A percentile compares a stretch with the other conserved stretches of the same genome.
Conservation (phyloP, 2,329 filamentous ascomycete species). For the Dryadomyces sulphureus region DNA sequence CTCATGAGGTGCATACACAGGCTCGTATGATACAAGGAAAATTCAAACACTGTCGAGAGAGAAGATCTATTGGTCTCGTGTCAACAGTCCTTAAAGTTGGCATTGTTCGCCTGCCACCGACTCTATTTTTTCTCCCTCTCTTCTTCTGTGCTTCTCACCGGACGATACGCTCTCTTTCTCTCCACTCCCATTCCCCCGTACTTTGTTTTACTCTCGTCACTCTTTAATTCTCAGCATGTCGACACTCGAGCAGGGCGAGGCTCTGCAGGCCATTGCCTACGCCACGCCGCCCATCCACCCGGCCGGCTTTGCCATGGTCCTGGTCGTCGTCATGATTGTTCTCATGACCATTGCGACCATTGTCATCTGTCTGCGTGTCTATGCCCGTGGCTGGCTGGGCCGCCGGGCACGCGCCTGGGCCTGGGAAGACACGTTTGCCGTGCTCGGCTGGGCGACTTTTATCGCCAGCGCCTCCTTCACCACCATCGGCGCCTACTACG, state of each 20-base stretch:
- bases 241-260: neutral
- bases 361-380: slow-evolving; percentile 1
- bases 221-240: neutral
- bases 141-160: neutral
- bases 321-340: neutral
- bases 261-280: slow-evolving; percentile 5
- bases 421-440: slow-evolving; percentile 4
- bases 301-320: slow-evolving; percentile 1
- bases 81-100: too few relatives aligned
- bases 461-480: slow-evolving; percentile 2
- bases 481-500: slow-evolving; percentile 6
- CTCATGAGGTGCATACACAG: too few relatives aligned
- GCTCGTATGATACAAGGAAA: too few relatives aligned
- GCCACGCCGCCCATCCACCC: slow-evolving; percentile 5
- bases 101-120: neutral
- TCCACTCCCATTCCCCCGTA: neutral
- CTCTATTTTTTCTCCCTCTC: neutral
- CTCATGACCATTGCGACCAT: slow-evolving; percentile 4
- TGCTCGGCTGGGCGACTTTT: slow-evolving; percentile 3
- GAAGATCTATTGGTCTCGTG: neutral
- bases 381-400: neutral
- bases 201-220: neutral
- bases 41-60: neutral
- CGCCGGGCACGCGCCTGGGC: neutral
- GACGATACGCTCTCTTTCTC: neutral